phyloP scores from a whole-genome alignment of 2,329 filamentous ascomycete species.

The Alternaria hordeiaustralica region DNA sequence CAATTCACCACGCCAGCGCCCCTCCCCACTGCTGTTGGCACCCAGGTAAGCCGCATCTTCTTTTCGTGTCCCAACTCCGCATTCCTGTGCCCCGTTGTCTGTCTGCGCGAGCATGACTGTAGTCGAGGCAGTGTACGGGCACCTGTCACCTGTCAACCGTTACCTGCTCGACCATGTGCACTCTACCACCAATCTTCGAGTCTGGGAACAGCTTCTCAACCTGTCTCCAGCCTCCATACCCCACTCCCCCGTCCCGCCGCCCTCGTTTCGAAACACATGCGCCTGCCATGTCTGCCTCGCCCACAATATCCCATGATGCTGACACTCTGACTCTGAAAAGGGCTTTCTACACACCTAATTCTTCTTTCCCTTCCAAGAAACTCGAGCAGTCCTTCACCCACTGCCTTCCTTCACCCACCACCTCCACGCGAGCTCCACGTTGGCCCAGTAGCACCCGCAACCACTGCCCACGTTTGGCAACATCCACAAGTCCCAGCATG shows the following conservation, averaged over 20 bases:
- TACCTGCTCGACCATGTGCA: slow-evolving; percentile 12
- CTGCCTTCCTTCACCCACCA: slow-evolving; percentile 8
- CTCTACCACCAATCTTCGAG: slow-evolving; percentile 12
- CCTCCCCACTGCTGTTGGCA: slow-evolving; percentile 28
- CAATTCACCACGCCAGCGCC: slow-evolving; percentile 34
- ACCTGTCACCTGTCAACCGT: slow-evolving; percentile 14
- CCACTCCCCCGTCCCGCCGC: slow-evolving; percentile 9
- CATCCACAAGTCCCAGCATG: slow-evolving; percentile 42
- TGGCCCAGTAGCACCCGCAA: slow-evolving; percentile 22
- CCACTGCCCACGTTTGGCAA: slow-evolving; percentile 27
- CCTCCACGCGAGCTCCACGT: slow-evolving; percentile 13
- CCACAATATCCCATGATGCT: slow-evolving; percentile 38
- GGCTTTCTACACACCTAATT: slow-evolving; percentile 44
- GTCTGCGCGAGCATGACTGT: slow-evolving; percentile 9
- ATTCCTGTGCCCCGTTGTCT: slow-evolving; percentile 6
- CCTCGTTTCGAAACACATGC: slow-evolving; percentile 12
- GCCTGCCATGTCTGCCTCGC: slow-evolving; percentile 33
- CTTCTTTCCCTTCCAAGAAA: slow-evolving; percentile 41
- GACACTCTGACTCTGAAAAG: slow-evolving; percentile 46
- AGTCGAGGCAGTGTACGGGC: slow-evolving; percentile 10
- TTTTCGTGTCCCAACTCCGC: slow-evolving; percentile 23
- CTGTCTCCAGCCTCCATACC: slow-evolving; percentile 5
- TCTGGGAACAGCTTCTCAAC: slow-evolving; percentile 1
- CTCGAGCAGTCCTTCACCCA: slow-evolving; percentile 27
- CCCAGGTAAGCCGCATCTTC: slow-evolving; percentile 41